These are phyloP conservation scores for Tuber magnatum DNA, from an alignment of 495 filamentous ascomycete genomes.

Conservation along the genomic window DNA sequence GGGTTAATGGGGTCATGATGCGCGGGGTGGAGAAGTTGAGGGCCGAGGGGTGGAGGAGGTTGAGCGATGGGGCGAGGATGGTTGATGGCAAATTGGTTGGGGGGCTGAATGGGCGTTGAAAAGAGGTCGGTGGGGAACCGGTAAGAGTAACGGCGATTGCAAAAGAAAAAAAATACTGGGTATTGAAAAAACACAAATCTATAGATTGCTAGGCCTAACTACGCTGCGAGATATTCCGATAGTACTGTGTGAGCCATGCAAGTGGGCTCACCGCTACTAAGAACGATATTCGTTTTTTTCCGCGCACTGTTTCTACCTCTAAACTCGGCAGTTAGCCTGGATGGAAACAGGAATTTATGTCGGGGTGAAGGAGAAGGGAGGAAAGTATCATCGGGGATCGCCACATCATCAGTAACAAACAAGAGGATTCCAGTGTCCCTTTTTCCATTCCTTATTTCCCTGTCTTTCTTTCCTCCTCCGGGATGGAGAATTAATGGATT, in stretches of 20 bases:
- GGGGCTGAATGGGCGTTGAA: neutral
- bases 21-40: slow-evolving; percentile 18
- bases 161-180: neutral
- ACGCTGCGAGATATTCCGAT: neutral
- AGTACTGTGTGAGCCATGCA: neutral
- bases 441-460: neutral
- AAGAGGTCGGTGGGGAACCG: neutral
- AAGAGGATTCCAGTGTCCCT: neutral
- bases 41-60: slow-evolving; percentile 23
- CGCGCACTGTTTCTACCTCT: neutral
- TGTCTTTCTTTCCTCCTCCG: neutral
- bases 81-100: slow-evolving; percentile 25
- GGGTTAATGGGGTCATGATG: slow-evolving; percentile 24
- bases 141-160: neutral
- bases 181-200: neutral
- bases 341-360: neutral
- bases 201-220: neutral
- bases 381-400: neutral
- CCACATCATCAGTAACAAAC: neutral
- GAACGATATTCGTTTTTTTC: neutral
- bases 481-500: neutral
- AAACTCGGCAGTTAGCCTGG: neutral
- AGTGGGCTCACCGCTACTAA: neutral
- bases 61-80: slow-evolving; percentile 22
- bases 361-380: neutral